Evolutionary conservation across 306 rosid genomes (phyloP), one percentile per base, ranked within the genome.

Genomic region (Quercus engelmannii): DNA sequence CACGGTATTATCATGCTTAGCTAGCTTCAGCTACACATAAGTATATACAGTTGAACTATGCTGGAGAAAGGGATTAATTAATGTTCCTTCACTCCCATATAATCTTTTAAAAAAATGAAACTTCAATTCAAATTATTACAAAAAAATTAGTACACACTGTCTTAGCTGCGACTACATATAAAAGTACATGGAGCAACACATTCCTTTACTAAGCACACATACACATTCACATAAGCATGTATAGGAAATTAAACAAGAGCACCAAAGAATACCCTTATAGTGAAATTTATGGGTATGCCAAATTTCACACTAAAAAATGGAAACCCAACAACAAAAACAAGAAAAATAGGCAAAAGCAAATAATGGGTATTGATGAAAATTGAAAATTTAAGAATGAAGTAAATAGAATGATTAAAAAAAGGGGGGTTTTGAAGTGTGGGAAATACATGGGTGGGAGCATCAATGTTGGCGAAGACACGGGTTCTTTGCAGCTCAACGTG

Each of bases 401-500:
- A 68, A 19, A 35, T 7, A 19, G 10, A 33, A 68, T 35, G 46
- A 41, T 41, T 7, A 41, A 23, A 12, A 7, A 67, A 33, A 8
- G 1, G 4, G n/a, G 46, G n/a, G 7, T 67, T 67, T 10, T 8
- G 51, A 38, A 61, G 73, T 9, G 25, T 31, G 71, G 18, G 20
- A 35, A 35, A 67, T 83, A 88, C 91, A 77, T 88, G 90, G 21
- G 43, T 46, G 69, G 92, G 90, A 74, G 92, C 92, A 64, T 86
- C 90, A 18, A 0, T 71, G 43, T 72, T 84, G 79, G 90, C 86
- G 73, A 88, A 55, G 38, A 86, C 92, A 2, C 90, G 88, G 0
- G 90, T 84, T 68, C 54, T 84, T 55, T 79, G 62, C 4, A 86
- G 82, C 13, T 88, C 82, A 5, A 88, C 82, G 9, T 62, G 84